Base-by-base conservation (phyloP, 2,329 filamentous ascomycete species). In the Neofusicoccum umdonicola region DNA sequence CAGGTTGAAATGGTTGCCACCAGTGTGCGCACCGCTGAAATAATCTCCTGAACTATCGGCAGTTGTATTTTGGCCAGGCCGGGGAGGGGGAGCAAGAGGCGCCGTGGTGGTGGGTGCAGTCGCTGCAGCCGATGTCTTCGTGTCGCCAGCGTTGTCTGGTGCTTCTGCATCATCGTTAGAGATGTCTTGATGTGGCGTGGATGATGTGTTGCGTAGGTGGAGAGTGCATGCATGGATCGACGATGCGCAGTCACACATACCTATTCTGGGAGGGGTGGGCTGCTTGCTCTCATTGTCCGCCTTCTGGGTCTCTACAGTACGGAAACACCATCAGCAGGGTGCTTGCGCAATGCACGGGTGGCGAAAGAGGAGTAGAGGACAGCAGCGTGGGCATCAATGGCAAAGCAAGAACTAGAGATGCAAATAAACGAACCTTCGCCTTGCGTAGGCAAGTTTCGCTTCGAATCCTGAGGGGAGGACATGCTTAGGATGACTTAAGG, bases 1-100 rank as follows among this genome's bases (percentile, higher is more conserved):
- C 76, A 90, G 86, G 71, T 86, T 89, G 75, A 93, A 80, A 67
- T 82, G 80, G n/a, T 68, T 73, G 37, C 56, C 42, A 34, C 37
- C 6, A 64, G 69, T 72, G 71, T 81, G 79, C 58, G 77, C 73
- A 52, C 69, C 78, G 68, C 79, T 80, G 73, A 85, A 84, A 72
- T 85, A 84, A 70, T 84, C 82, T 54, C 56, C 56, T 35, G 56
- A 47, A 51, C n/a, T 50, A 47, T 64, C 62, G 35, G 42, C 51
- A 27, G 62, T 34, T 67, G 72, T 69, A 65, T 66, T 68, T 44
- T 76, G 73, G 57, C 73, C 71, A 44, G 81, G 81, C 68, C 80
- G 81, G 37, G 82, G 82, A 66, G 82, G 82, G 70, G 82, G 81
- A 76, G 82, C 74, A 78, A 87, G 77, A 77, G 81, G 81, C 68